A percentile compares a stretch with the other conserved stretches of the same genome.
Evolutionary conservation across 257 asterid genomes (phyloP).

Genomic region (Nicotiana benthamiana): DNA sequence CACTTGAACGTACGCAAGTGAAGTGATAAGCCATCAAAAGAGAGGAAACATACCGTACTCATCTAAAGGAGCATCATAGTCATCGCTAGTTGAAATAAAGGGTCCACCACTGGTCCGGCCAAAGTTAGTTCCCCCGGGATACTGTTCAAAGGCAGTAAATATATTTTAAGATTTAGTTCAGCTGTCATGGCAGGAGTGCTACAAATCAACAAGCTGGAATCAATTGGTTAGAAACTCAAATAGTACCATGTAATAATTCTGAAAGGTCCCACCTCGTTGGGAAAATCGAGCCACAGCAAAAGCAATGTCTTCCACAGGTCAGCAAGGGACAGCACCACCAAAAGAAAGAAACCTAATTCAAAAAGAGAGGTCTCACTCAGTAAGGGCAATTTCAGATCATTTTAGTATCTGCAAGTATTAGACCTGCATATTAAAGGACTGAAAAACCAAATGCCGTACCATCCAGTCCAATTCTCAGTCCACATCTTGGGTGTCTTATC

Average conservation of each 20-base stretch:
- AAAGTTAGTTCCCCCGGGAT: slow-evolving; percentile 93
- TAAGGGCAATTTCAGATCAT: not conserved
- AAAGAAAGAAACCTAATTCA: slow-evolving; percentile 58
- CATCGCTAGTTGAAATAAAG: slow-evolving; percentile 75
- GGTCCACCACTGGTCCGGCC: slow-evolving; percentile 86
- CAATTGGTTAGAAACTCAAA: not conserved
- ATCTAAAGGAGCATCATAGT: slow-evolving; percentile 93
- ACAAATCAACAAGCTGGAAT: not conserved
- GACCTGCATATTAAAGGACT: not conserved
- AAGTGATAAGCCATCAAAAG: not conserved
- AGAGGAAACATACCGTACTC: slow-evolving; percentile 57
- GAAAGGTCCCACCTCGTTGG: slow-evolving; percentile 92
- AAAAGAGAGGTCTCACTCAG: not conserved
- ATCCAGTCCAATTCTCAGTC: slow-evolving; percentile 98
- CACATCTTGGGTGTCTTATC: slow-evolving; percentile 74
- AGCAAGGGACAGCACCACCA: slow-evolving; percentile 66
- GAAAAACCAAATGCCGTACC: slow-evolving; percentile 31
- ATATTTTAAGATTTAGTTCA: not conserved
- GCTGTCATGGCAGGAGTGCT: not conserved
- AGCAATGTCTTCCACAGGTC: slow-evolving; percentile 88
- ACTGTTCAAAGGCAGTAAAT: slow-evolving; percentile 32
- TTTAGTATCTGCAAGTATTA: not conserved
- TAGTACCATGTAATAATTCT: slow-evolving; percentile 85
- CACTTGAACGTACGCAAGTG: not conserved
- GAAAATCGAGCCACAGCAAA: slow-evolving; percentile 84